These are phyloP conservation scores for Sechiopsis laciniata DNA, from an alignment of 306 rosid species.

Conservation along the genomic window DNA sequence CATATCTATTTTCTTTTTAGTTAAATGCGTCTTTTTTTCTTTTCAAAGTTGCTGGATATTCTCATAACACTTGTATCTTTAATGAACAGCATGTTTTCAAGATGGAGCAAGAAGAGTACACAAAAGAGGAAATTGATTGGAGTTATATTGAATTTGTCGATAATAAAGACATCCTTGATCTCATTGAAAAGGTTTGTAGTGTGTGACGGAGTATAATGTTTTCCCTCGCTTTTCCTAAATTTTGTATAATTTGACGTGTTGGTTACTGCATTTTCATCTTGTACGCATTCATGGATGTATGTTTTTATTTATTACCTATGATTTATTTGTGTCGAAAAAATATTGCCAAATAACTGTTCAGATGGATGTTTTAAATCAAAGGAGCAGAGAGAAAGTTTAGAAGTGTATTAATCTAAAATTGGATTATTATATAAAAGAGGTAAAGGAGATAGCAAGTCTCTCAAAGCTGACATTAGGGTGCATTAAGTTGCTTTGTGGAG, in stretches of 20 bases:
- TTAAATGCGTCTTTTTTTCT: not conserved
- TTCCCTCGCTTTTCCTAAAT: constrained; percentile 21
- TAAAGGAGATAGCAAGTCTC: not conserved
- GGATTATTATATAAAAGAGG: constrained; percentile 4
- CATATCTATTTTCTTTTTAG: constrained; percentile 19
- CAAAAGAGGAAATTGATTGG: constrained; percentile 98
- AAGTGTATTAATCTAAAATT: not conserved
- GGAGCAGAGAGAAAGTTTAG: not conserved
- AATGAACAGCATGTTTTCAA: constrained; percentile 90
- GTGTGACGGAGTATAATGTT: constrained; percentile 15
- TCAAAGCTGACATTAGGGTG: not conserved
- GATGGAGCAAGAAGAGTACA: constrained; percentile 99
- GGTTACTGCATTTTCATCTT: constrained; percentile 20
- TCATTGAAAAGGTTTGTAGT: constrained; percentile 83
- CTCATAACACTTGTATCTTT: constrained; percentile 16
- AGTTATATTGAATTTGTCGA: constrained; percentile 99
- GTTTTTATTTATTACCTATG: not conserved
- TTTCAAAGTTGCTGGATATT: not conserved
- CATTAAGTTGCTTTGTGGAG: not conserved
- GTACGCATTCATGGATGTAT: not conserved
- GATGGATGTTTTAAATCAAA: not conserved
- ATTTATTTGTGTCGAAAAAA: not conserved
- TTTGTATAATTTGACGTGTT: constrained; percentile 19
- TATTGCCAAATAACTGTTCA: not conserved
- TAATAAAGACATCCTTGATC: constrained; percentile 90